A percentile compares a stretch with the other conserved stretches of the same genome.
Conservation (phyloP, 768 basidiomycete species). For the Pholiota molesta region DNA sequence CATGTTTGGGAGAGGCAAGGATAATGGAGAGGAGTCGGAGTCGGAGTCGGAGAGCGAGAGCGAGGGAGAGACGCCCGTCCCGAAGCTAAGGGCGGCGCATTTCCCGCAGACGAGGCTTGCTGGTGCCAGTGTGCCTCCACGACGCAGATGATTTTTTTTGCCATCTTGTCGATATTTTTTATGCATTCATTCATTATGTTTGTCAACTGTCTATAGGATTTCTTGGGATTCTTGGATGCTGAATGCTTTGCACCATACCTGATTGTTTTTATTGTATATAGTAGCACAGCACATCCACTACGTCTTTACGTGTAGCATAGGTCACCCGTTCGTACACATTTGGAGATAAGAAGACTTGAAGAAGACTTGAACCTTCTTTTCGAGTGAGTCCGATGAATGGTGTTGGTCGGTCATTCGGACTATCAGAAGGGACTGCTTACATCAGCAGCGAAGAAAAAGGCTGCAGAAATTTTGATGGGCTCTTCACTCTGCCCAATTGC, state of each 20-base stretch:
- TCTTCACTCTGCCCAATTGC: constrained; percentile 10
- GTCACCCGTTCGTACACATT: not conserved
- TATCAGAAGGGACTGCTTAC: constrained; percentile 11
- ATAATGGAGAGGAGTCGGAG: constrained; percentile 37
- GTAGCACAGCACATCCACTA: not conserved
- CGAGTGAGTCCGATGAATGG: too few species aligned
- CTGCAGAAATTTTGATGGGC: constrained; percentile 12
- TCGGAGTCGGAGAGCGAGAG: constrained; percentile 50
- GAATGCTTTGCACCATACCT: constrained; percentile 5
- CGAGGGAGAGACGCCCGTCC: constrained; percentile 46
- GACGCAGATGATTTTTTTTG: constrained; percentile 14
- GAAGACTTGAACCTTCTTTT: not conserved
- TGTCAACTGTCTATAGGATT: not conserved
- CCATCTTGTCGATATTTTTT: constrained; percentile 1
- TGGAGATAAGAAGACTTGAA: not conserved
- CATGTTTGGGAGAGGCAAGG: constrained; percentile 38
- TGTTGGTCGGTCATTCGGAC: not conserved
- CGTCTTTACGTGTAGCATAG: constrained; percentile 10
- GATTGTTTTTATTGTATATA: constrained; percentile 6
- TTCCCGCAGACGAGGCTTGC: constrained; percentile 64
- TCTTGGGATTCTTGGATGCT: not conserved
- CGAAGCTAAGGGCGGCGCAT: constrained; percentile 44
- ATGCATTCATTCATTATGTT: constrained; percentile 2
- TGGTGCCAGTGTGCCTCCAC: constrained; percentile 30
- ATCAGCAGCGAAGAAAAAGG: constrained; percentile 21